Evolutionary conservation across 2,329 filamentous ascomycete genomes (phyloP).

Genomic region (Fusarium secorum): DNA sequence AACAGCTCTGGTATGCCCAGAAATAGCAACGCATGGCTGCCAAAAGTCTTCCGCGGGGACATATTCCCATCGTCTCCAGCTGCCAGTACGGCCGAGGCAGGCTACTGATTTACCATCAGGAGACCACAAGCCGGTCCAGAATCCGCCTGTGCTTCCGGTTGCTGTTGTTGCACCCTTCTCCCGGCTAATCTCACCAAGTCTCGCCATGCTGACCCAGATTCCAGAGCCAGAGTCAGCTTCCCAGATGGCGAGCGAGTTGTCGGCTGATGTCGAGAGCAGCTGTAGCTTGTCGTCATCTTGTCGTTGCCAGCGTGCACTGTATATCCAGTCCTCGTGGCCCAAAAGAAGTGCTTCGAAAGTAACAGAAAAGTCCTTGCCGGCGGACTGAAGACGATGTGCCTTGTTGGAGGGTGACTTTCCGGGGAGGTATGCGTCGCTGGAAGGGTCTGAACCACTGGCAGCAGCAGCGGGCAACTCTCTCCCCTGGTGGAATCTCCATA

Average conservation of each 20-base stretch:
- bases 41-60: slow-evolving; percentile 70
- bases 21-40: slow-evolving; percentile 78
- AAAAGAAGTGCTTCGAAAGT: slow-evolving; percentile 94
- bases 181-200: slow-evolving; percentile 91
- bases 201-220: slow-evolving; percentile 86
- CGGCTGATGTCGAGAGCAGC: slow-evolving; percentile 88
- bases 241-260: slow-evolving; percentile 95
- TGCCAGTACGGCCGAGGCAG: slow-evolving; percentile 88
- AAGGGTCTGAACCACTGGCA: slow-evolving; percentile 62
- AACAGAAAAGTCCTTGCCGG: slow-evolving; percentile 72
- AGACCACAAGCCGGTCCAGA: slow-evolving; percentile 95
- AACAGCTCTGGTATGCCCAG: slow-evolving; percentile 84
- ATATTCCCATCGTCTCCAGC: slow-evolving; percentile 87
- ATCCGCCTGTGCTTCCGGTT: slow-evolving; percentile 93
- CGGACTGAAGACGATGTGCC: slow-evolving; percentile 75
- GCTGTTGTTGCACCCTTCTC: slow-evolving; percentile 97
- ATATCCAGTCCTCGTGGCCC: slow-evolving; percentile 98
- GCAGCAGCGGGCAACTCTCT: slow-evolving; percentile 67
- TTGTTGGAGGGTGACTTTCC: slow-evolving; percentile 88
- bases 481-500: slow-evolving; percentile 86
- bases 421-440: slow-evolving; percentile 64
- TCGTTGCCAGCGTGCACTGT: slow-evolving; percentile 80
- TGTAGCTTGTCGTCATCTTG: slow-evolving; percentile 64
- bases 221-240: slow-evolving; percentile 83
- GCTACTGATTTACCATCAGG: slow-evolving; percentile 77